Evolutionary conservation across 192 early-diverging fungal genomes (phyloP).

Genomic region (Rhizophlyctis rosea): DNA sequence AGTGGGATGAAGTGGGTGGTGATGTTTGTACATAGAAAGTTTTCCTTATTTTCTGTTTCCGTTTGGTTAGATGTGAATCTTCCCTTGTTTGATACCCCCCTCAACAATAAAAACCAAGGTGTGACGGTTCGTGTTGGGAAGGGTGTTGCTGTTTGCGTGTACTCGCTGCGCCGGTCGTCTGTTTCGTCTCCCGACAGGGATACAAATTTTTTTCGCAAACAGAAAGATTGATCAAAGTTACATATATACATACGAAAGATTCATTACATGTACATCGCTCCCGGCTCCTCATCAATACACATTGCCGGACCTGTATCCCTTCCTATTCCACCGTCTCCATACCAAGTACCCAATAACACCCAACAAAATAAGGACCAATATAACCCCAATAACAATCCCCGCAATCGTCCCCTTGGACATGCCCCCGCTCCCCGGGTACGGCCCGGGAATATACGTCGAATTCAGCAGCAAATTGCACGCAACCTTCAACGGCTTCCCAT

Average conservation of each 20-base stretch:
- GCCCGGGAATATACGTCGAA: conserved; percentile 20
- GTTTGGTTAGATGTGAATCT: not conserved
- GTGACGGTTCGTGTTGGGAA: too few species aligned
- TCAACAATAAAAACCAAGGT: too few species aligned
- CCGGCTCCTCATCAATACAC: too few species aligned
- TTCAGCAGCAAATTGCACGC: conserved; percentile 21
- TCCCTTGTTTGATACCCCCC: too few species aligned
- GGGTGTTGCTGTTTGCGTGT: too few species aligned
- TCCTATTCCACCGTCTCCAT: conserved; percentile 4
- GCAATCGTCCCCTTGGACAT: conserved; percentile 7
- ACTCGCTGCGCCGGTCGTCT: too few species aligned
- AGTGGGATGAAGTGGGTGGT: not conserved
- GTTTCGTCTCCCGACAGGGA: too few species aligned
- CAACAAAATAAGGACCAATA: conserved; percentile 1
- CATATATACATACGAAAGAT: too few species aligned
- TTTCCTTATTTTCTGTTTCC: not conserved
- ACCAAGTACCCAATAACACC: conserved; percentile 11
- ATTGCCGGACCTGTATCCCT: too few species aligned
- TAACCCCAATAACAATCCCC: conserved; percentile 13
- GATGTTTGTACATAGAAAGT: not conserved
- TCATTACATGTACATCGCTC: too few species aligned
- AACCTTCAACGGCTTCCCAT: conserved; percentile 31
- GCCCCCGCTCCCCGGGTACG: not conserved
- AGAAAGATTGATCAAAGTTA: too few species aligned
- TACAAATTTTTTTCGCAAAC: too few species aligned